phyloP scores from a whole-genome alignment of 2,329 filamentous ascomycete species.

The Xylaria sp. region DNA sequence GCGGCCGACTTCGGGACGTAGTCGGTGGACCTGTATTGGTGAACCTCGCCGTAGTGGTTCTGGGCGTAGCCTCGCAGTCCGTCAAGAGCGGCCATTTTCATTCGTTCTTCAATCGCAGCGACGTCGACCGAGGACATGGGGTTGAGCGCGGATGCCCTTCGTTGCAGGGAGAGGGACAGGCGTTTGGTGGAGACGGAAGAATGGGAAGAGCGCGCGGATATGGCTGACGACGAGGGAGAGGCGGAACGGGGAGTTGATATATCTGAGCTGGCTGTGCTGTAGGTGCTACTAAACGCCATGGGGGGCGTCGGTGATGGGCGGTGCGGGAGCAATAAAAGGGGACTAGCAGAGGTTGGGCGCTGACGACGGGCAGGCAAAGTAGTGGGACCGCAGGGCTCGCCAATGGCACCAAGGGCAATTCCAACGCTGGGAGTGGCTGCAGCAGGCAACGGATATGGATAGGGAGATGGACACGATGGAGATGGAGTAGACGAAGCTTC shows the following conservation, averaged over 20 bases:
- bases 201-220: conserved; percentile 52
- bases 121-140: conserved; percentile 62
- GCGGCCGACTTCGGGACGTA: conserved; percentile 56
- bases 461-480: conserved; percentile 20
- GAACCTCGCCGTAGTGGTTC: conserved; percentile 58
- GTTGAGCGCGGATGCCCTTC: conserved; percentile 56
- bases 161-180: conserved; percentile 52
- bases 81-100: conserved; percentile 64
- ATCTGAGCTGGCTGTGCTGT: conserved; percentile 53
- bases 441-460: conserved; percentile 21
- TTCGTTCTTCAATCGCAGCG: conserved; percentile 58
- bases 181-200: conserved; percentile 56
- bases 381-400: conserved; percentile 24
- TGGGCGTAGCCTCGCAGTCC: conserved; percentile 63
- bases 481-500: conserved; percentile 24
- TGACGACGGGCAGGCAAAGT: conserved; percentile 11
- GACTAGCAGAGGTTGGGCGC: conserved; percentile 24
- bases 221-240: conserved; percentile 53
- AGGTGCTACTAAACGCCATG: conserved; percentile 51
- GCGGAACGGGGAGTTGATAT: conserved; percentile 58
- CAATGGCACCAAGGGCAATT: conserved; percentile 18
- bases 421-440: conserved; percentile 11
- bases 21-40: conserved; percentile 56
- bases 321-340: conserved; percentile 28
- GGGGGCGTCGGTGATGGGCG: conserved; percentile 33